Base-by-base conservation (phyloP, 2,329 filamentous ascomycete genomes). In the Phialophora expanda region DNA sequence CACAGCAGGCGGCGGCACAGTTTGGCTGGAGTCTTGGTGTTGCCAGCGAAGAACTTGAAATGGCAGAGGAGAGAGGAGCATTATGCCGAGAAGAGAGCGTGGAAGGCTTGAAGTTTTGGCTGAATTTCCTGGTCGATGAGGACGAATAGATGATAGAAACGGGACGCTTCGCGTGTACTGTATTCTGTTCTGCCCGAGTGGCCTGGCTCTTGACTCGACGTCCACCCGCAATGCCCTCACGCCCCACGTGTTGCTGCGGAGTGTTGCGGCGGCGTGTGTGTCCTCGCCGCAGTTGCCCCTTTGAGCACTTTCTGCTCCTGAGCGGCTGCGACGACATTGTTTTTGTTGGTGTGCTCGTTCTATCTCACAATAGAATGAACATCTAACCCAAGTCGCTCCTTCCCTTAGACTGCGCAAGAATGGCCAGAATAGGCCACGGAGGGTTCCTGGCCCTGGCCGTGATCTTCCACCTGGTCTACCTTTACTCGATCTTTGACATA, bases 11-110 rank as follows among this genome's bases (percentile, higher is more conserved):
- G 0, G 95, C 95, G 0, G 91, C 96, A 77, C 84, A 87, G 57
- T 99, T 99, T 78, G 92, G 93, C 5, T 99, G 95, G 95, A 98
- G 95, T 76, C 90, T 99, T 7, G 95, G 95, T 8, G 94, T 99
- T 24, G 95, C 95, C 1, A 91, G 90, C 66, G 95, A 98, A 76
- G 95, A 99, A 79, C 83, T 99, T 12, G 91, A 97, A 76, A 97
- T 99, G 94, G 93, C 93, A 0, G 95, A 99, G 77, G 94, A 98
- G 76, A 87, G 86, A 63, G 95, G 95, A 0, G 87, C 88, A 2
- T 77, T 99, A 22, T 98, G 94, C 76, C 89, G 95, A 56, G 95
- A 99, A 76, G 93, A 96, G 73, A 90, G 92, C 4, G 87, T 98
- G 14, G 93, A 97, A 76, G 95, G 95, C 0, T 82, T 96, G 55